These are phyloP conservation scores for Sphaerostilbella broomeana DNA, from an alignment of 2,329 filamentous ascomycete species.

Conservation along the genomic window DNA sequence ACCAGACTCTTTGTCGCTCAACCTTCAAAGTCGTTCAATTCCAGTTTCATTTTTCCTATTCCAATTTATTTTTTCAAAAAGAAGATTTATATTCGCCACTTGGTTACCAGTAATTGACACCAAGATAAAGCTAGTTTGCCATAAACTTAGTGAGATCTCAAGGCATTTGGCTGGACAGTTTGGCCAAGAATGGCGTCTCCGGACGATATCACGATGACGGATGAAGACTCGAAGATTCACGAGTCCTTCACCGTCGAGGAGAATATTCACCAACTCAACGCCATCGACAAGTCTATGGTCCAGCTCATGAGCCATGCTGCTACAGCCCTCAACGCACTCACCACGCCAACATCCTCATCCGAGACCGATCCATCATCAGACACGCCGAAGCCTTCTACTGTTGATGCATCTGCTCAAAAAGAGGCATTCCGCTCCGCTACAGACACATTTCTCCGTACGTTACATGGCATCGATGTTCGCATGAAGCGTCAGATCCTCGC, in stretches of 20 bases:
- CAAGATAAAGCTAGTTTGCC: too few species aligned
- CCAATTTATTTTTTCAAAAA: too few species aligned
- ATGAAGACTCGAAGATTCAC: constrained; percentile 25
- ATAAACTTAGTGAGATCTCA: too few species aligned
- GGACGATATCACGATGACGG: constrained; percentile 26
- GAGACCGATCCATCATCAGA: constrained; percentile 11
- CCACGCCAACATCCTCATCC: constrained; percentile 26
- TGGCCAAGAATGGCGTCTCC: constrained; percentile 27
- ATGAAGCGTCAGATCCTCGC: constrained; percentile 64
- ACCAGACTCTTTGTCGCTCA: too few species aligned
- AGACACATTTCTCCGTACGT: constrained; percentile 61
- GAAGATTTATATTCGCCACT: too few species aligned
- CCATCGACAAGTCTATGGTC: constrained; percentile 59
- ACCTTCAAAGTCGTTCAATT: too few species aligned
- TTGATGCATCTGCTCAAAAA: constrained; percentile 45
- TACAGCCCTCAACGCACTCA: constrained; percentile 39
- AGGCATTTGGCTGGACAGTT: too few species aligned
- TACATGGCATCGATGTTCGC: constrained; percentile 68
- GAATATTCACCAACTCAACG: constrained; percentile 72
- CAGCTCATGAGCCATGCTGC: constrained; percentile 39
- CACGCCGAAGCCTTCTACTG: constrained; percentile 18
- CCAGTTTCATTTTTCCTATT: too few species aligned
- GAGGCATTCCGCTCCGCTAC: constrained; percentile 52
- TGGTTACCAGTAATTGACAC: too few species aligned
- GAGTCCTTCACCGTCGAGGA: constrained; percentile 65